phyloP scores from a whole-genome alignment of 1,284 basidiomycete species.

The Wallemia hederae region DNA sequence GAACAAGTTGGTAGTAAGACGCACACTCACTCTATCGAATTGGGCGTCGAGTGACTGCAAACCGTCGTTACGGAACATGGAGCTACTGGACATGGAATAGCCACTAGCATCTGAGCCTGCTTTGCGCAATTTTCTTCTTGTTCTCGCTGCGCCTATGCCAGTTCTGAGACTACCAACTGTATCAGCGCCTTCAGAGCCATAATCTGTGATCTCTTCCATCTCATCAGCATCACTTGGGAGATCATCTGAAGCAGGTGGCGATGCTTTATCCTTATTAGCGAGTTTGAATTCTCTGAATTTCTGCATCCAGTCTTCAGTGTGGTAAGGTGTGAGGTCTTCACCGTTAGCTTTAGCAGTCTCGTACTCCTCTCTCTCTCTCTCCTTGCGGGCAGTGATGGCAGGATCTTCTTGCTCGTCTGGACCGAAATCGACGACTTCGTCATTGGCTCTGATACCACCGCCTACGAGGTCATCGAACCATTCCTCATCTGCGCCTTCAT shows the following conservation, averaged over 20 bases:
- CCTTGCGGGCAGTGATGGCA: not conserved
- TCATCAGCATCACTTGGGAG: constrained; percentile 12
- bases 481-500: constrained; percentile 17
- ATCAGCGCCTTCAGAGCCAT: constrained; percentile 41
- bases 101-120: constrained; percentile 56
- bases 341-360: constrained; percentile 2
- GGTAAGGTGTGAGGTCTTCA: not conserved
- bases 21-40: constrained; percentile 49
- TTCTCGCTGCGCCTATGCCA: constrained; percentile 29
- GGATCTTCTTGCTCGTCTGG: constrained; percentile 6
- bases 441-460: constrained; percentile 17
- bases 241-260: constrained; percentile 12
- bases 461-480: constrained; percentile 42
- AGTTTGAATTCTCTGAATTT: constrained; percentile 46
- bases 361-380: constrained; percentile 4
- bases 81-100: constrained; percentile 88
- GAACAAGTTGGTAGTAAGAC: not conserved
- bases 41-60: constrained; percentile 66
- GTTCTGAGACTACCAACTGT: constrained; percentile 40
- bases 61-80: constrained; percentile 76
- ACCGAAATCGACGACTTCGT: constrained; percentile 5
- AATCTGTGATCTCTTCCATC: constrained; percentile 19
- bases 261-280: constrained; percentile 17
- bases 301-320: constrained; percentile 31
- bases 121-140: constrained; percentile 38